Evolutionary conservation across 768 basidiomycete species (phyloP).

Genomic region (Tricholoma terreum): DNA sequence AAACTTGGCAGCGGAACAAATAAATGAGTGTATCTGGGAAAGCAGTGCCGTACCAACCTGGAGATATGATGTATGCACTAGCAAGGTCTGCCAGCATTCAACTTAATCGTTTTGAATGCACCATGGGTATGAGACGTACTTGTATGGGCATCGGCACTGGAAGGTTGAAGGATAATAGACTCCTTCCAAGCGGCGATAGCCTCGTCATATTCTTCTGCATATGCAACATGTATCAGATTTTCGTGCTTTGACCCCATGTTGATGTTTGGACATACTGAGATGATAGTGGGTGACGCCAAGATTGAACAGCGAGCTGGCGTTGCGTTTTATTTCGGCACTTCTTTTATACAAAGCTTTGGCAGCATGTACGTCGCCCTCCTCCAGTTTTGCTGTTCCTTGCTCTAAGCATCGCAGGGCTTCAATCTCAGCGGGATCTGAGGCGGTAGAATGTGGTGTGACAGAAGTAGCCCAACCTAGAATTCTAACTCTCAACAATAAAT

Average conservation of each 20-base stretch:
- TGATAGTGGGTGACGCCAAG: constrained; percentile 89
- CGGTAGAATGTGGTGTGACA: constrained; percentile 75
- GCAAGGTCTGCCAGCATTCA: constrained; percentile 61
- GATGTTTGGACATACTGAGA: constrained; percentile 57
- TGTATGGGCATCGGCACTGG: constrained; percentile 83
- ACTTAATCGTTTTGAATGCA: constrained; percentile 17
- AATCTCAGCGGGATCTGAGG: constrained; percentile 76
- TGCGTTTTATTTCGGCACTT: constrained; percentile 77
- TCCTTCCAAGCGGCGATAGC: constrained; percentile 87
- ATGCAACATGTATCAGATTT: constrained; percentile 8
- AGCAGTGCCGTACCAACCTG: constrained; percentile 27
- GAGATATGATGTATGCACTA: constrained; percentile 84
- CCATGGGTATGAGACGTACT: constrained; percentile 46
- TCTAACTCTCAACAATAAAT: constrained; percentile 1
- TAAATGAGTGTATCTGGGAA: constrained; percentile 8
- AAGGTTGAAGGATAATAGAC: constrained; percentile 75
- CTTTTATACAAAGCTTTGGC: constrained; percentile 77
- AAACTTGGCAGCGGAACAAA: constrained; percentile 36
- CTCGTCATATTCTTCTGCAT: constrained; percentile 79
- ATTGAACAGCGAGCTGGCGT: constrained; percentile 81
- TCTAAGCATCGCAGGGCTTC: constrained; percentile 80
- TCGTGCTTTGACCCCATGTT: neutral
- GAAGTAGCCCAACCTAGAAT: constrained; percentile 74
- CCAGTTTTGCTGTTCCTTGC: constrained; percentile 78
- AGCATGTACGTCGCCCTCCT: constrained; percentile 80